Base-by-base conservation (phyloP, 331 rosid genomes). In the Quercus phellos region DNA sequence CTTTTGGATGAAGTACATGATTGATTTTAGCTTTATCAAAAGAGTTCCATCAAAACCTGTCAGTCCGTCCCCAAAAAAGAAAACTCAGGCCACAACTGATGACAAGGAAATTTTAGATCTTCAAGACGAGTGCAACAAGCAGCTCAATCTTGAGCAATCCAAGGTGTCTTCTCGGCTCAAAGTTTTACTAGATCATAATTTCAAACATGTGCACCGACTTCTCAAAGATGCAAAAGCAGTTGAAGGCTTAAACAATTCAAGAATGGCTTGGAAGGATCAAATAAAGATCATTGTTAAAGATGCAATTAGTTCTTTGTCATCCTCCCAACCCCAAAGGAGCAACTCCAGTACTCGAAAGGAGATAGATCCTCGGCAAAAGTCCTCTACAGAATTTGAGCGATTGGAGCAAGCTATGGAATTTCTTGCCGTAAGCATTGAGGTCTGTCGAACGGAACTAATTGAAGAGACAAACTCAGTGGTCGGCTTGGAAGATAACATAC, bases 401-500 rank as follows among this genome's bases (percentile, higher is more conserved):
- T 30, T 79, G 51, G 2, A 8, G 3, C 6, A 12, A 13, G 34
- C 27, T 12, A n/a, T 54, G 11, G 16, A 2, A 4, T 21, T 42
- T n/a, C 66, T 80, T 58, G 10, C 21, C 6, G 12, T 30, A 19
- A 11, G 53, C 32, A 6, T 46, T 0, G 19, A 60, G 14, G 72
- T 16, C 6, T 74, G 14, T 4, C 9, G n/a, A 6, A 69, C 58
- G 55, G 17, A 46, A 51, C 38, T n/a, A 6, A 29, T 29, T 55
- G 10, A 69, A 1, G 76, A 75, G 22, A 67, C 72, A 5, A 43
- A 54, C 80, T 68, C 55, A 2, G 72, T 69, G 3, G 80, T 74
- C 5, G 84, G 79, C 21, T 24, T 80, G 42, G 76, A 69, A 10
- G 76, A 68, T 29, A 79, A 80, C 76, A 11, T 58, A 55, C 42